Evolutionary conservation across 129 eudicot species (phyloP), one percentile per base, ranked within the genome.

Genomic region (Gnaphalium uliginosum): DNA sequence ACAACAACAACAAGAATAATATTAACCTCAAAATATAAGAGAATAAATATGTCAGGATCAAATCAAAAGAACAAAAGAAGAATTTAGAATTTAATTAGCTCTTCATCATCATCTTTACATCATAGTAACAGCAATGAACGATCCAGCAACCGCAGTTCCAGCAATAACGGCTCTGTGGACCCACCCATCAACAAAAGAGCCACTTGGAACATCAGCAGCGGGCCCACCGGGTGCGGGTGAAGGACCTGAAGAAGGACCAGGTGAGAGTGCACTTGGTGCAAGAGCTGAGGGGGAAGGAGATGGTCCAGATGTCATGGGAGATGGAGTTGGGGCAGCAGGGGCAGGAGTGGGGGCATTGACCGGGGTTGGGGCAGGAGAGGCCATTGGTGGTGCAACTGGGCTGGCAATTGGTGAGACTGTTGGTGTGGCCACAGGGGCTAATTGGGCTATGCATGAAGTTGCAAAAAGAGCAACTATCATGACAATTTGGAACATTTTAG

Each of bases 141-240:
- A 79, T 23, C 86, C 91, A 32, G 72, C 75, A 10, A 84, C 43
- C 9, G 87, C 88, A 21, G 88, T 76, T 30, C 91, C 91, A 37
- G 71, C 86, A 17, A 78, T 69, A 37, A 58, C 65, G 6, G 79
- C 83, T 62, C 86, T 67, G 68, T 78, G 64, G 37, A 84, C 82
- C 75, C 79, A 83, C 18, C 79, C 83, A 71, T 68, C 81, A 1
- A 72, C 67, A 46, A 83, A 82, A 50, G 64, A 76, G 19, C 86
- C 85, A 51, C 39, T 74, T 0, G 87, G 78, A 26, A 70, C 64
- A 18, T 60, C 79, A 0, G 85, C 69, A 0, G 77, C 22, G 48
- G 81, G 84, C 17, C 79, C 69, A 65, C 86, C 69, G 9, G 83
- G 82, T 23, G 51, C 65, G 0, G 87, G 78, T 15, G 85, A 53